phyloP scores from a whole-genome alignment of 2,329 filamentous ascomycete species.

The Diaporthe velutina region DNA sequence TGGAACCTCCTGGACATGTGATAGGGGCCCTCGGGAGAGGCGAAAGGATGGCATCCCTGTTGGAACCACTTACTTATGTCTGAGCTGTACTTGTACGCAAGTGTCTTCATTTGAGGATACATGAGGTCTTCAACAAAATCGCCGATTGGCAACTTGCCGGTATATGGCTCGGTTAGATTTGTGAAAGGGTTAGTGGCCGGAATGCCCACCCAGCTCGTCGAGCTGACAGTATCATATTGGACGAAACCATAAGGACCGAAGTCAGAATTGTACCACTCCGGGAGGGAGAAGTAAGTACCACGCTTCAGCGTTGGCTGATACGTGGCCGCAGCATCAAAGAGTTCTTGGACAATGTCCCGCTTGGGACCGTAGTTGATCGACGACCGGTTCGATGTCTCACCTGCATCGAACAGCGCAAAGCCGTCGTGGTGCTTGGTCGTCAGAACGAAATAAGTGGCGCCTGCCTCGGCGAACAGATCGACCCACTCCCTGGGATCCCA shows the following conservation, averaged over 20 bases:
- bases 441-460: conserved; percentile 63
- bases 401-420: conserved; percentile 58
- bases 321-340: conserved; percentile 56
- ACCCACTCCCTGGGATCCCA: conserved; percentile 67
- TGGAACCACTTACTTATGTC: conserved; percentile 52
- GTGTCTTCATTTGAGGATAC: conserved; percentile 60
- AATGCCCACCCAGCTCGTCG: conserved; percentile 53
- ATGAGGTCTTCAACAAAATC: conserved; percentile 60
- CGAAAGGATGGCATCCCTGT: conserved; percentile 1
- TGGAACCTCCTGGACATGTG: neutral
- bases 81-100: conserved; percentile 57
- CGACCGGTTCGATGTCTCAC: conserved; percentile 54
- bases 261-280: conserved; percentile 63
- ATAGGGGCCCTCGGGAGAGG: neutral
- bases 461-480: conserved; percentile 64
- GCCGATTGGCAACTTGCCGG: conserved; percentile 52
- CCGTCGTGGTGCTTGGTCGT: conserved; percentile 63
- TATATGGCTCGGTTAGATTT: conserved; percentile 55
- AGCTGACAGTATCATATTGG: conserved; percentile 46
- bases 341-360: conserved; percentile 56
- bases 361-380: conserved; percentile 56
- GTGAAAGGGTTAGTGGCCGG: conserved; percentile 59
- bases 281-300: conserved; percentile 63
- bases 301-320: conserved; percentile 57
- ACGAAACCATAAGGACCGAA: conserved; percentile 59